These are phyloP conservation scores for Sugiyamaella sp. DNA, from an alignment of 1,139 yeast genomes.

Conservation along the genomic window DNA sequence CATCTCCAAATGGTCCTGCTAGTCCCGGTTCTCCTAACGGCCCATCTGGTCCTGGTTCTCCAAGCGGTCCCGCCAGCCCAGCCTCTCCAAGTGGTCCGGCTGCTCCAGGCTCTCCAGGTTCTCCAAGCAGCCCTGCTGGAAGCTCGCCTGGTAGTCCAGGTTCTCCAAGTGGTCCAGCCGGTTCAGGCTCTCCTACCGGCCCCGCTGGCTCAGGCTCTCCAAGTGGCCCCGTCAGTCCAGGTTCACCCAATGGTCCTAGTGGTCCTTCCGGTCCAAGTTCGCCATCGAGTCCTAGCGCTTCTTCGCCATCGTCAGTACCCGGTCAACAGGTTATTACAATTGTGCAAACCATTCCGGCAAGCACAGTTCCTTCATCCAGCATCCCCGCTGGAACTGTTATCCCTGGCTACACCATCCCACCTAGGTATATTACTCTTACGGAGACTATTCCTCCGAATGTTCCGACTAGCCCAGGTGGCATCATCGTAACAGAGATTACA, in stretches of 20 bases:
- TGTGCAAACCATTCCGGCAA: conserved; percentile 18
- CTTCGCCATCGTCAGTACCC: conserved; percentile 1
- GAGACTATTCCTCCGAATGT: conserved; percentile 16
- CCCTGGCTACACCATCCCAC: conserved; percentile 26
- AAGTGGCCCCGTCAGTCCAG: not conserved
- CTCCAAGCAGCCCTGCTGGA: not conserved
- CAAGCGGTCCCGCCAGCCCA: no score
- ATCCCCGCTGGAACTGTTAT: conserved; percentile 21
- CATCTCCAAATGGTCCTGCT: conserved; percentile 24
- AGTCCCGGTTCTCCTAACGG: conserved; percentile 8
- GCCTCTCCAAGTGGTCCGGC: conserved; percentile 1
- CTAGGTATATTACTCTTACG: conserved; percentile 24
- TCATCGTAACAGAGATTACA: conserved; percentile 9
- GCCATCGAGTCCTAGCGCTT: not conserved
- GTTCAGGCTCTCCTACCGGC: conserved; percentile 25
- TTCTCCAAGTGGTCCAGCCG: conserved; percentile 22
- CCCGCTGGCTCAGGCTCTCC: conserved; percentile 23
- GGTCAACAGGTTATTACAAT: conserved; percentile 8
- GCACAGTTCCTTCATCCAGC: conserved; percentile 25
- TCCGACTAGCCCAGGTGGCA: conserved; percentile 10
- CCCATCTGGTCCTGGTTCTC: no score
- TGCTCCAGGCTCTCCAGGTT: conserved; percentile 2
- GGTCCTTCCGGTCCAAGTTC: conserved; percentile 19
- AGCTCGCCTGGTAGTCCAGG: not conserved
- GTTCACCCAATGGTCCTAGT: not conserved